Evolutionary conservation across 495 filamentous ascomycete genomes (phyloP), one percentile per base, ranked within the genome.

Genomic region (Podospora fimiseda): DNA sequence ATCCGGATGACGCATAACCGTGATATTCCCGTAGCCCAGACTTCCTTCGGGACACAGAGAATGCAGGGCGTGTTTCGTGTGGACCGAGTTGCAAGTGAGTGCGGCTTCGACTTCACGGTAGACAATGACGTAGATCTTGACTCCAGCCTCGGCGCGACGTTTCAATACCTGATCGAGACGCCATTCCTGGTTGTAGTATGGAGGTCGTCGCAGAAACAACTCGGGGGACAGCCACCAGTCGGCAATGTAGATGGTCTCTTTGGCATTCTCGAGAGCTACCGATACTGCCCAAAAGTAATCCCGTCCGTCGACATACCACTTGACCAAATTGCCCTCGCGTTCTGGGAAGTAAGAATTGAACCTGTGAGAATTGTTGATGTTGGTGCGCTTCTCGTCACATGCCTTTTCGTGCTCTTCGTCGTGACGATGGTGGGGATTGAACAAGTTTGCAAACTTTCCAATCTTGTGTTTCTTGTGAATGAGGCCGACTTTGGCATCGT

Each of bases 171-270:
- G 81, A 63, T 98, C 92, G 20, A 98, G 72, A 4, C 92, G 79
- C 87, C 87, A 96, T 79, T 95, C 80, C 68, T 90, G 87, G 53
- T 90, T 84, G 63, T 67, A 74, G 53, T 82, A 81, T 1, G 92
- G 88, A 14, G 91, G 91, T 38, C 92, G 79, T 14, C 92, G 83
- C 33, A 98, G 72, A 69, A 95, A 98, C 52, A 96, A 70, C 65
- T 98, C 92, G 0, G 92, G 92, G 1, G 87, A 92, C 9, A 98
- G 71, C 92, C 93, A 98, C 92, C 92, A 98, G 65, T 96, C 93
- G 18, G 75, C 89, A 51, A 98, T 91, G 67, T 96, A 98, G 56
- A 98, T 95, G 9, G 86, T 85, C 69, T 98, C 93, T 53, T 87
- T 86, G 24, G 93, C 92, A 22, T 81, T 73, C 56, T 96, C 92